Percentiles rank a stretch among this genome's conserved stretches.
Conservation (phyloP, 495 filamentous ascomycete genomes). For the Trichoderma erinaceum region DNA sequence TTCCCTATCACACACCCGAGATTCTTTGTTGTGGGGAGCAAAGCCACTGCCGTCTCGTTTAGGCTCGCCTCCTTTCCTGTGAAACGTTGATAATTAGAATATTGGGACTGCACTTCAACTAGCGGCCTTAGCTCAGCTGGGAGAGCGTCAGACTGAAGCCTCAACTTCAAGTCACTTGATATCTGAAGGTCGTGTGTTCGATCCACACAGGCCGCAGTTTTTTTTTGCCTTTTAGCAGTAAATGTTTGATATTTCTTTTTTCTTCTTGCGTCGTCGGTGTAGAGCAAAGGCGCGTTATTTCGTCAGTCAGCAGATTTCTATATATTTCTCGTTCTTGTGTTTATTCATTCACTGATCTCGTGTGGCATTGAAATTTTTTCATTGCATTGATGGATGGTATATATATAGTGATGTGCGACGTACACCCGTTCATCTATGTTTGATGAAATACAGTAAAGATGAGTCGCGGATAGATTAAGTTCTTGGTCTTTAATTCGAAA, state of each 20-base stretch:
- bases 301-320: background rate
- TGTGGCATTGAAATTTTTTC: background rate
- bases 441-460: background rate
- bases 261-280: too few relatives aligned
- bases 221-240: background rate
- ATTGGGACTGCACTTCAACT: background rate
- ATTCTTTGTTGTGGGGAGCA: too few relatives aligned
- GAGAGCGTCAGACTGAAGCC: constrained; percentile 13
- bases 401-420: too few relatives aligned
- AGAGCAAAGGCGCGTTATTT: background rate
- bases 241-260: background rate
- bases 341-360: too few relatives aligned
- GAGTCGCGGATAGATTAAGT: background rate
- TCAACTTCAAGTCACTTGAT: constrained; percentile 10
- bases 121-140: constrained; percentile 13
- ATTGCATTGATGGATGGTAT: background rate
- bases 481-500: background rate
- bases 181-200: constrained; percentile 14
- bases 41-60: too few relatives aligned
- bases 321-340: too few relatives aligned
- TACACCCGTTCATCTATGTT: background rate
- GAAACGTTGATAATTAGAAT: background rate
- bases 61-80: background rate
- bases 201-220: constrained; percentile 12
- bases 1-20: too few relatives aligned